phyloP scores from a whole-genome alignment of 108 stramenopile species.

The Cyclotella cryptica region DNA sequence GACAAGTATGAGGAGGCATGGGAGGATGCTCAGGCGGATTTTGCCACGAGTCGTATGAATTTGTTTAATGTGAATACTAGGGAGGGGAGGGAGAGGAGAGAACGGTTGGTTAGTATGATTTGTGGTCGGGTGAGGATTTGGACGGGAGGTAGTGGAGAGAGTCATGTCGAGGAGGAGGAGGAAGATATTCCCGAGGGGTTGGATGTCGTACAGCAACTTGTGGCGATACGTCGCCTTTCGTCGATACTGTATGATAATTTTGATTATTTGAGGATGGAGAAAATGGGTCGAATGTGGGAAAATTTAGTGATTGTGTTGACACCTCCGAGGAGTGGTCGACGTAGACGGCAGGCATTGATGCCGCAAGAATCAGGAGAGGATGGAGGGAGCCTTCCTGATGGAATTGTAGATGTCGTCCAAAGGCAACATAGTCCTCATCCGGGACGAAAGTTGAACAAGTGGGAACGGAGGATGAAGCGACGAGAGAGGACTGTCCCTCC shows the following conservation, averaged over 20 bases:
- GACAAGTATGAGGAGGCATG: conserved; percentile 37
- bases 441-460: conserved; percentile 63
- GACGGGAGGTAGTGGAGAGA: neutral
- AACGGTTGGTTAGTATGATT: conserved; percentile 42
- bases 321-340: conserved; percentile 40
- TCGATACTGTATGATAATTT: conserved; percentile 82
- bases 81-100: conserved; percentile 44
- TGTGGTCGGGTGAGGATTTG: conserved; percentile 36
- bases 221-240: conserved; percentile 82
- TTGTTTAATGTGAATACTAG: conserved; percentile 33
- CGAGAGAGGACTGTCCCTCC: conserved; percentile 14
- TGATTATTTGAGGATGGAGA: conserved; percentile 75
- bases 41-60: conserved; percentile 22
- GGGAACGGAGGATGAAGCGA: conserved; percentile 60
- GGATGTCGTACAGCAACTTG: conserved; percentile 61
- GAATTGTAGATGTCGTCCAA: neutral
- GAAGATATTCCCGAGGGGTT: conserved; percentile 49
- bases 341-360: neutral
- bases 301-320: conserved; percentile 63
- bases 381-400: neutral
- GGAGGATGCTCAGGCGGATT: conserved; percentile 40
- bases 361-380: neutral
- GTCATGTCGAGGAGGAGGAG: conserved; percentile 24
- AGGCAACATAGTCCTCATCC: conserved; percentile 18
- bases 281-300: conserved; percentile 83